These are phyloP conservation scores for Heritiera littoralis DNA, from an alignment of 345 rosid species.

Conservation along the genomic window DNA sequence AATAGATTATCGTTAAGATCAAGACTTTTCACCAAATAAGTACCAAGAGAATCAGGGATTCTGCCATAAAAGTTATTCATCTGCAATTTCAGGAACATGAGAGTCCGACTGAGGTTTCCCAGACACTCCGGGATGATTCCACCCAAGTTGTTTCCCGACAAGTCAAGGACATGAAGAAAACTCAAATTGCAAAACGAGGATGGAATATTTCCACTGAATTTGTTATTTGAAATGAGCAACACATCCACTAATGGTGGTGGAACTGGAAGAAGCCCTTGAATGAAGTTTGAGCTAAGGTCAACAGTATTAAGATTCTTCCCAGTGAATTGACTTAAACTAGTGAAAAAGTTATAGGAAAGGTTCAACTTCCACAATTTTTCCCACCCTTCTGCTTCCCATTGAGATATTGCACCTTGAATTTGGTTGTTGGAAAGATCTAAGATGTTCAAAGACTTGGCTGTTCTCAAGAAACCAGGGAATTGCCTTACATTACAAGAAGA, in stretches of 20 bases:
- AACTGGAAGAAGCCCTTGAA: not conserved
- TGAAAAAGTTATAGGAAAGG: slow-evolving; percentile 3
- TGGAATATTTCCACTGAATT: slow-evolving; percentile 18
- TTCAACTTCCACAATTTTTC: not conserved
- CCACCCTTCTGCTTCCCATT: not conserved
- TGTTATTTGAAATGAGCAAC: slow-evolving; percentile 22
- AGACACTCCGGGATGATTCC: slow-evolving; percentile 8
- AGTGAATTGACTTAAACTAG: not conserved
- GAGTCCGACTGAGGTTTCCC: not conserved
- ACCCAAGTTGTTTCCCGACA: slow-evolving; percentile 14
- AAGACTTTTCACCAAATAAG: not conserved
- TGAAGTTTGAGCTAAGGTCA: not conserved
- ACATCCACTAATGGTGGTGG: fast-evolving
- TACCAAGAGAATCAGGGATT: not conserved
- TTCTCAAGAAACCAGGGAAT: not conserved
- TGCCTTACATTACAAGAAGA: not conserved
- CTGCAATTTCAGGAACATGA: not conserved
- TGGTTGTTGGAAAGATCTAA: slow-evolving; percentile 6
- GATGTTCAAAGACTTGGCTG: not conserved
- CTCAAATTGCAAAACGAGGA: slow-evolving; percentile 14
- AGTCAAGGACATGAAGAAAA: not conserved
- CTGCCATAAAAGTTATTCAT: slow-evolving; percentile 15
- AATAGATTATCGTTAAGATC: slow-evolving; percentile 22
- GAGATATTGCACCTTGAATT: not conserved
- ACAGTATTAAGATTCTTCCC: not conserved